Percentiles rank a stretch among this genome's conserved stretches.
Conservation (phyloP, 139 green algal genomes). For the Haematococcus sp. region DNA sequence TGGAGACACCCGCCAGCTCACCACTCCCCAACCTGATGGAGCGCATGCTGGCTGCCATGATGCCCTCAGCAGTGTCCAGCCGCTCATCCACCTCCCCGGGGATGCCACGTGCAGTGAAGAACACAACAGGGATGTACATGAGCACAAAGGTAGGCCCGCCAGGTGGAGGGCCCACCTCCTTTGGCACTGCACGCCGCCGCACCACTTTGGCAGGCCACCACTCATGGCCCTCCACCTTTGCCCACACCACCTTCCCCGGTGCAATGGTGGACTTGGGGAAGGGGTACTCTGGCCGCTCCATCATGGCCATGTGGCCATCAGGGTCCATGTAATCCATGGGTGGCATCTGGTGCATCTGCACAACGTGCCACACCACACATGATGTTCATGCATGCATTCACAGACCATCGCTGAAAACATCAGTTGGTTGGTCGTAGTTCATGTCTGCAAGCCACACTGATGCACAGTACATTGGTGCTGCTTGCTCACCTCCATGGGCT, state of each 20-base stretch:
- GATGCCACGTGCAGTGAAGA: constrained; percentile 84
- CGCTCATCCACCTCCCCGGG: constrained; percentile 70
- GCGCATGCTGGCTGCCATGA: constrained; percentile 47
- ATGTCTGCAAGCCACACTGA: neutral
- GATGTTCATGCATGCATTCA: too few relatives aligned
- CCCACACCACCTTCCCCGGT: constrained; percentile 83
- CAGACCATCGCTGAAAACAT: too few relatives aligned
- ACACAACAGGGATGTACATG: constrained; percentile 80
- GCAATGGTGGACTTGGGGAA: constrained; percentile 45
- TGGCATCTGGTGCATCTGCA: too few relatives aligned
- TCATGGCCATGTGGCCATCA: neutral
- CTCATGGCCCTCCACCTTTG: constrained; percentile 90
- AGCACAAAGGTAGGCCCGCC: constrained; percentile 55
- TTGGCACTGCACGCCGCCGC: constrained; percentile 74
- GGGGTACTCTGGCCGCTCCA: constrained; percentile 27
- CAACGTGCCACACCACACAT: too few relatives aligned
- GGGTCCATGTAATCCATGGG: too few relatives aligned
- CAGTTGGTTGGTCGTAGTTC: too few relatives aligned
- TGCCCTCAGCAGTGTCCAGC: constrained; percentile 48
- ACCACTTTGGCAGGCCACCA: constrained; percentile 88
- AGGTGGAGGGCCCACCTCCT: constrained; percentile 69
- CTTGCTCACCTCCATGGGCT: neutral
- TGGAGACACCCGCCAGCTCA: neutral
- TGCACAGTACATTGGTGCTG: too few relatives aligned
- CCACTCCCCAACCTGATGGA: constrained; percentile 30